A percentile compares a stretch with the other conserved stretches of the same genome.
These are phyloP conservation scores for Cucurbita argyrosperma DNA, from an alignment of 306 rosid genomes.

Conservation along the genomic window DNA sequence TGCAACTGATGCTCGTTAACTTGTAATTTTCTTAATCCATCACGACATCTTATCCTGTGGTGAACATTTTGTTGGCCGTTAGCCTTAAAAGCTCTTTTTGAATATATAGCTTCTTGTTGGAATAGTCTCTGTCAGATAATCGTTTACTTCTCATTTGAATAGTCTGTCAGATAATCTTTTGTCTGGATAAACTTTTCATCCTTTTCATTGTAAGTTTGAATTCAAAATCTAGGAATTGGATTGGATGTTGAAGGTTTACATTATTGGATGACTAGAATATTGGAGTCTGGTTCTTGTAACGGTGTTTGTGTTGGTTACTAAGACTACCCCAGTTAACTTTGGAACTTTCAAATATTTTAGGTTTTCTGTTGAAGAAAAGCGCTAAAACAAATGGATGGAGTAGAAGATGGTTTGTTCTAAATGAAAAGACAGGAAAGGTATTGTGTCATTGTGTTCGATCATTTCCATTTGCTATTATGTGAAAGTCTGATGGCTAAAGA, in stretches of 20 bases:
- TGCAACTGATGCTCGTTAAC: not conserved
- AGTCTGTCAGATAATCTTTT: not conserved
- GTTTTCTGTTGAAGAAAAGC: conserved; percentile 78
- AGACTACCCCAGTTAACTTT: not conserved
- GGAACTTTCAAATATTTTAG: conserved; percentile 18
- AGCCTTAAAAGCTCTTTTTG: not conserved
- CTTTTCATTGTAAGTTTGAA: not conserved
- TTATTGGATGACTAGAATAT: not conserved
- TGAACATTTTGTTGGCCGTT: not conserved
- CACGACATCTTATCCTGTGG: not conserved
- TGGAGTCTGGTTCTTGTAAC: not conserved
- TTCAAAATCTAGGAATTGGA: not conserved
- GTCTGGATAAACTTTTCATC: not conserved
- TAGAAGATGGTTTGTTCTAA: conserved; percentile 90
- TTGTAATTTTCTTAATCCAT: not conserved
- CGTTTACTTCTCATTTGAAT: not conserved
- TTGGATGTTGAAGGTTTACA: not conserved
- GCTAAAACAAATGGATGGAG: conserved; percentile 88
- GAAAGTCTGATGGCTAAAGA: not conserved
- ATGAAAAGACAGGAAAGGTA: conserved; percentile 95
- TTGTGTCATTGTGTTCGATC: conserved; percentile 4
- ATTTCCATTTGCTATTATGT: not conserved
- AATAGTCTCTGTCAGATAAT: not conserved
- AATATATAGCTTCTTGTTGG: not conserved
- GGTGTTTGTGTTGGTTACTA: not conserved